Conservation (phyloP, 345 rosid species). For the Triadica sebifera region DNA sequence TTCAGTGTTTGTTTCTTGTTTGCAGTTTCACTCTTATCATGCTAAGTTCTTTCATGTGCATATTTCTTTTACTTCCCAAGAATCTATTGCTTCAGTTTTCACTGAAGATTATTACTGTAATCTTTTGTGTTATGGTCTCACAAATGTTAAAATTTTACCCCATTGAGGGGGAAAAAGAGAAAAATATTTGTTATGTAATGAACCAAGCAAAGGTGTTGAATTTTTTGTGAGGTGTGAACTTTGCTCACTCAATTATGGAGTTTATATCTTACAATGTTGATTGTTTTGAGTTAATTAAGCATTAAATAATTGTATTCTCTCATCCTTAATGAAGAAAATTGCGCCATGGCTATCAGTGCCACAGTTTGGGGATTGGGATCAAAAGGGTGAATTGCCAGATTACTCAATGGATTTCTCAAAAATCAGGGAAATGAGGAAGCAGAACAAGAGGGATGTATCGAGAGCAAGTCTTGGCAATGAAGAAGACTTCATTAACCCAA, state of each 20-base stretch:
- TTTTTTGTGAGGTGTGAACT: not conserved
- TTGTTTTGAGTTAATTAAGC: not conserved
- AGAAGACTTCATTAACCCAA: slow-evolving; percentile 70
- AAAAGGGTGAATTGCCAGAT: slow-evolving; percentile 84
- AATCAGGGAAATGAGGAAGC: slow-evolving; percentile 93
- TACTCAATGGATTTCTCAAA: slow-evolving; percentile 89
- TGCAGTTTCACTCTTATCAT: not conserved
- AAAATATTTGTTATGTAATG: too few species aligned
- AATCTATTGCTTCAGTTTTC: too few species aligned
- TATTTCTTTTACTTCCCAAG: not conserved
- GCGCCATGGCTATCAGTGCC: slow-evolving; percentile 94
- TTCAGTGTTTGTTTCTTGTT: not conserved
- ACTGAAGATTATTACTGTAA: too few species aligned
- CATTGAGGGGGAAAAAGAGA: too few species aligned
- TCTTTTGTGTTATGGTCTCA: too few species aligned
- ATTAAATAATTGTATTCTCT: not conserved
- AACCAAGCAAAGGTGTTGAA: too few species aligned
- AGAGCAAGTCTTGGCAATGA: slow-evolving; percentile 94
- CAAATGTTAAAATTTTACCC: too few species aligned
- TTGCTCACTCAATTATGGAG: not conserved
- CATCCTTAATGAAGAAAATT: slow-evolving; percentile 41
- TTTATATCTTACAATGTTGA: not conserved
- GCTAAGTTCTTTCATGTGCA: not conserved
- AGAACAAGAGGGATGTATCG: slow-evolving; percentile 81
- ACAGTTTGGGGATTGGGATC: slow-evolving; percentile 97